Base-by-base conservation (phyloP, 164 flowering plant species). In the Warburgia ugandensis region DNA sequence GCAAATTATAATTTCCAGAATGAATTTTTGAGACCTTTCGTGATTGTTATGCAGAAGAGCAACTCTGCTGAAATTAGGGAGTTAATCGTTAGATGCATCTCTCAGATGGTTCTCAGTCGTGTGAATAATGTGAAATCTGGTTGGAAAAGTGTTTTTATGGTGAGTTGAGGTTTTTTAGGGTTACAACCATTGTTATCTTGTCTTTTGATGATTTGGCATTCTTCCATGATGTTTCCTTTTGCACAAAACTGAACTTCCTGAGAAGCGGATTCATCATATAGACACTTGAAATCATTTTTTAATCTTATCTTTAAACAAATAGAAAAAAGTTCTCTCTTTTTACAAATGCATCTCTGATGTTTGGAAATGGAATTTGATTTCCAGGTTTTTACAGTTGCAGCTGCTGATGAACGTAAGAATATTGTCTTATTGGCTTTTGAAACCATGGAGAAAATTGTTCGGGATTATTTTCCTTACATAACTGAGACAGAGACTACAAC, bases 111-210 rank as follows among this genome's bases (percentile, higher is more conserved):
- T 60, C 84, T 94, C n/a, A 84, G 84, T 69, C 94, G 96, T 66
- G 99, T 94, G 62, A 77, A 48, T 57, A 83, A 89, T 75, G 90
- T 94, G 68, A 94, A 94, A 71, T 94, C 99, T 65, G 99, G 99
- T n/a, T 94, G 99, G 99, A 94, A 83, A 75, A 94, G 97, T 68
- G 97, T 94, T 55, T 86, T 94, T 64, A 75, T 72, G 99, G 99
- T 94, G 83, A 7, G 68, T 49, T 45, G 20, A 45, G 39, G 6
- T 60, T 43, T 31, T 41, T 42, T n/a, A n/a, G n/a, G n/a, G n/a
- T n/a, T n/a, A n/a, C n/a, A 7, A 31, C 35, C 12, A 31, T 31
- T 31, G 7, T 12, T 31, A 31, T 31, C 35, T 31, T 31, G 12
- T 31, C 12, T 31, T 31, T 12, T 31, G 35, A 31, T 6, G 17